A percentile compares a stretch with the other conserved stretches of the same genome.
Evolutionary conservation across 768 basidiomycete species (phyloP).

Genomic region (Porphyrellus cyaneotinctus): DNA sequence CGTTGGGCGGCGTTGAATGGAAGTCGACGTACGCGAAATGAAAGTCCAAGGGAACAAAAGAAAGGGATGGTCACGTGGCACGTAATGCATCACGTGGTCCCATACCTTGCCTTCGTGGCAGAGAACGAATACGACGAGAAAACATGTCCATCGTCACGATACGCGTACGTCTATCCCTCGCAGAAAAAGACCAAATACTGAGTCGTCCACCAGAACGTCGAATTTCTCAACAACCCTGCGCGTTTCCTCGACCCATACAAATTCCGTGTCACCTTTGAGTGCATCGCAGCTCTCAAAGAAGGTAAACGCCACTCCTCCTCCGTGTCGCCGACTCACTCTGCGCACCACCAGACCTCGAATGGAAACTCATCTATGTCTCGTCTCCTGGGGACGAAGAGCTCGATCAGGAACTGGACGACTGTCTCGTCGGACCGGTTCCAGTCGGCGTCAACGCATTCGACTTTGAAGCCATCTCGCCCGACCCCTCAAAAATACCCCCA

Average conservation of each 20-base stretch:
- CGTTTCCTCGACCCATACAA: slow-evolving; percentile 87
- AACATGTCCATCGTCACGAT: slow-evolving; percentile 69
- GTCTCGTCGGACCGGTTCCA: slow-evolving; percentile 95
- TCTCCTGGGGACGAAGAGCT: slow-evolving; percentile 86
- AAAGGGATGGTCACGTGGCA: background rate
- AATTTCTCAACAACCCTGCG: slow-evolving; percentile 91
- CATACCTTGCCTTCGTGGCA: background rate
- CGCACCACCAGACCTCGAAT: slow-evolving; percentile 78
- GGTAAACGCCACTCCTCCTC: slow-evolving; percentile 42
- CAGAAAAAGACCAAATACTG: background rate
- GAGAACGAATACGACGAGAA: background rate
- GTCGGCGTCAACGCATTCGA: slow-evolving; percentile 97
- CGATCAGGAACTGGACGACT: slow-evolving; percentile 97
- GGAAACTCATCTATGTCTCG: slow-evolving; percentile 96
- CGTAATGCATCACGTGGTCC: background rate
- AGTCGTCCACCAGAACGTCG: slow-evolving; percentile 58
- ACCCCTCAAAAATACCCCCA: slow-evolving; percentile 77
- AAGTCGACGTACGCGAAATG: slow-evolving; percentile 19
- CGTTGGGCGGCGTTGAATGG: slow-evolving; percentile 10
- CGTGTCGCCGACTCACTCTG: background rate
- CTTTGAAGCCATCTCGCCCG: slow-evolving; percentile 85
- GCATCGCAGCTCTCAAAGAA: slow-evolving; percentile 85
- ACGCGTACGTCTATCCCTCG: slow-evolving; percentile 40
- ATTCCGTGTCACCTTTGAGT: slow-evolving; percentile 96
- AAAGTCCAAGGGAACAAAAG: slow-evolving; percentile 18